Conservation (phyloP, 441 rosid genomes). For the Syzygium malaccense region DNA sequence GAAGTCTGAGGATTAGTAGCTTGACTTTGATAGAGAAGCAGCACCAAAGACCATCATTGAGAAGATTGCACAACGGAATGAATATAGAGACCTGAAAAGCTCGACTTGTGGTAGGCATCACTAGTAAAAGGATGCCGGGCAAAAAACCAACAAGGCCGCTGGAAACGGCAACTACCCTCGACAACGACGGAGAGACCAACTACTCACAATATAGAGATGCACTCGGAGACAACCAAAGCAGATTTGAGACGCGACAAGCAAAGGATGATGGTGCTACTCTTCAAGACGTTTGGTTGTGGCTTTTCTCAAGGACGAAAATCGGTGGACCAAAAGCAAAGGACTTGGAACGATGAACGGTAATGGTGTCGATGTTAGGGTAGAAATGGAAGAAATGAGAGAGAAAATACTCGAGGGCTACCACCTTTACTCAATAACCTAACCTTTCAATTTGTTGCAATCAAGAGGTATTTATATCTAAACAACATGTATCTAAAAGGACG, state of each 20-base stretch:
- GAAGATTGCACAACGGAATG: rapidly evolving
- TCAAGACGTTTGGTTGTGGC: background rate
- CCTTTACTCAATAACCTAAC: background rate
- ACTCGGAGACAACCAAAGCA: background rate
- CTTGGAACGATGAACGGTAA: background rate
- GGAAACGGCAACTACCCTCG: background rate
- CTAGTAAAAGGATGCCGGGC: background rate
- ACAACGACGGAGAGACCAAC: background rate
- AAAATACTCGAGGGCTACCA: background rate
- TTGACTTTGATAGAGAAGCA: background rate
- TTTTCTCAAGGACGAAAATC: background rate
- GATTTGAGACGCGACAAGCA: background rate
- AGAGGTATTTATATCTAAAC: background rate
- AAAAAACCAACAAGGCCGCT: background rate
- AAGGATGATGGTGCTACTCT: background rate
- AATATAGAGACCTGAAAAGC: background rate
- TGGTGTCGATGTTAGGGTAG: background rate
- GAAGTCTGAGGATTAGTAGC: background rate
- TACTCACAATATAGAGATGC: background rate
- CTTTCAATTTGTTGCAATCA: background rate
- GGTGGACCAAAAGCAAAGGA: background rate
- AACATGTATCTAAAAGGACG: background rate
- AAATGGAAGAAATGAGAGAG: background rate
- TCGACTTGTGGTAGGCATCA: background rate
- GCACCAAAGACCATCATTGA: background rate